phyloP scores from a whole-genome alignment of 2,329 filamentous ascomycete species.

The Tolypocladium endophyticum region DNA sequence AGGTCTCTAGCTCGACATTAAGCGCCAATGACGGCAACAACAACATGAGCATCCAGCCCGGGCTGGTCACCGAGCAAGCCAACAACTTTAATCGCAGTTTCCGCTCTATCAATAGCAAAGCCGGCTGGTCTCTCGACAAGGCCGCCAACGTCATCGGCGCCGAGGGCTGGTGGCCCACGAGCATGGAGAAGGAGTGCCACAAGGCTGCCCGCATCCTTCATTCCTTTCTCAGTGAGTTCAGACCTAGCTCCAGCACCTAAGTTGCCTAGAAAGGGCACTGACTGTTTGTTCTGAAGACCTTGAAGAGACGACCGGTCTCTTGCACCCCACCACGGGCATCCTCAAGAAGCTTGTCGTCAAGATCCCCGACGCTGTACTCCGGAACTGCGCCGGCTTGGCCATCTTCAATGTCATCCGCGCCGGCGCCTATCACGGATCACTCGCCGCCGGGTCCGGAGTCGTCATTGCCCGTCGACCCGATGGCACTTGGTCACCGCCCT shows the following conservation, averaged over 20 bases:
- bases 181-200: conserved; percentile 62
- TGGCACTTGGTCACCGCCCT: conserved; percentile 61
- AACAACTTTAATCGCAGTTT: conserved; percentile 43
- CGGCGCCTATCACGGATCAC: conserved; percentile 42
- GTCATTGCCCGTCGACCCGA: conserved; percentile 46
- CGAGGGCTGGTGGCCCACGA: conserved; percentile 68
- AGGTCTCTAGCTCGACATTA: background rate
- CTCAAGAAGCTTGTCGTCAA: conserved; percentile 22
- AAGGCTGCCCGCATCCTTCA: conserved; percentile 66
- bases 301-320: conserved; percentile 10
- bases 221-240: conserved; percentile 51
- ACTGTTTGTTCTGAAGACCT: conserved; percentile 8
- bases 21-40: background rate
- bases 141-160: conserved; percentile 58
- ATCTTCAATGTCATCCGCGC: conserved; percentile 55
- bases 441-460: conserved; percentile 49
- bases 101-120: conserved; percentile 55
- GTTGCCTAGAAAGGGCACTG: background rate
- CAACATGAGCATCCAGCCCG: background rate
- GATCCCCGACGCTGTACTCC: conserved; percentile 35
- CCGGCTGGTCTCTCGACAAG: conserved; percentile 56
- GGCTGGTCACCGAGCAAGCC: conserved; percentile 13
- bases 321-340: conserved; percentile 20
- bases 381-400: conserved; percentile 46
- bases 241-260: too few species aligned